Evolutionary conservation across 495 filamentous ascomycete species (phyloP).

Genomic region (Aspergillus carlsbadensis): DNA sequence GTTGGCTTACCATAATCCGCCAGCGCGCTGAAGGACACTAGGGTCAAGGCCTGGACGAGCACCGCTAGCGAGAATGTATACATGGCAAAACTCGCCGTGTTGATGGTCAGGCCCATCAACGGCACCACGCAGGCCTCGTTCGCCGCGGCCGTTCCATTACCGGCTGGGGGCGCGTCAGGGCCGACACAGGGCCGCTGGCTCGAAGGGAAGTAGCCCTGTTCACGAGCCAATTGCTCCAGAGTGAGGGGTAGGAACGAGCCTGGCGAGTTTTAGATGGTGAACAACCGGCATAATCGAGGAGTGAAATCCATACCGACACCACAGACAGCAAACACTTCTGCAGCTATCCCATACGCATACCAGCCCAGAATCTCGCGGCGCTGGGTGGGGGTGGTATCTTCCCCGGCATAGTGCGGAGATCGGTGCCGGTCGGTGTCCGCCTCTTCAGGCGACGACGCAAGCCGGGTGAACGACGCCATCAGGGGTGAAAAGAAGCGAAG

Average conservation of each 20-base stretch:
- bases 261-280: conserved; percentile 23
- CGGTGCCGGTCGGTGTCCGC: conserved; percentile 24
- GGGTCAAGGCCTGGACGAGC: conserved; percentile 51
- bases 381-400: conserved; percentile 81
- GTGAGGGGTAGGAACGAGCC: conserved; percentile 89
- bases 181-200: conserved; percentile 43
- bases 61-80: conserved; percentile 55
- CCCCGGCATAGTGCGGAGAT: conserved; percentile 62
- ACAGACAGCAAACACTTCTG: conserved; percentile 90
- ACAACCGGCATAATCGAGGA: not conserved
- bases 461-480: conserved; percentile 18
- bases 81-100: conserved; percentile 55
- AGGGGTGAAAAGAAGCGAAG: conserved; percentile 5
- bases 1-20: conserved; percentile 51
- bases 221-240: conserved; percentile 81
- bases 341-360: conserved; percentile 88
- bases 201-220: conserved; percentile 71
- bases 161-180: conserved; percentile 17
- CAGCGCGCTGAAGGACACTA: conserved; percentile 52
- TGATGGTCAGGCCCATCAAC: conserved; percentile 45
- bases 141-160: conserved; percentile 41
- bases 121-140: conserved; percentile 44
- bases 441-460: conserved; percentile 24
- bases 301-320: conserved; percentile 50
- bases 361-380: conserved; percentile 78